These are phyloP conservation scores for Chrysanthemum lavandulifolium DNA, from an alignment of 129 eudicot species.

Conservation along the genomic window DNA sequence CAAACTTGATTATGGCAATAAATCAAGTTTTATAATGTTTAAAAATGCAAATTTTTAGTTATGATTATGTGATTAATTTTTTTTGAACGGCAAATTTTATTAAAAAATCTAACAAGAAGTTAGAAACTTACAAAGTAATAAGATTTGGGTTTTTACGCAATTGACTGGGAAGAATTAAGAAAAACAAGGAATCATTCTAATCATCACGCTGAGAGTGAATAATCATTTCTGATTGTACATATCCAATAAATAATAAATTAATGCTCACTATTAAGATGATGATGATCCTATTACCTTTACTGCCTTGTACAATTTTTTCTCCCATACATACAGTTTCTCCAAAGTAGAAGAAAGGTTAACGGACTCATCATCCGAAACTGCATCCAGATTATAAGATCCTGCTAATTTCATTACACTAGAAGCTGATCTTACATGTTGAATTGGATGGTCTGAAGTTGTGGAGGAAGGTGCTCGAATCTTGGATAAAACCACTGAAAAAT, in stretches of 20 bases:
- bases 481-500: conserved; percentile 55
- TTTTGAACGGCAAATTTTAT: too few relatives aligned
- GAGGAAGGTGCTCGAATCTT: conserved; percentile 57
- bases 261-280: not conserved
- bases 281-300: conserved; percentile 61
- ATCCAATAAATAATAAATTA: not conserved
- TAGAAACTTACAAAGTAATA: too few relatives aligned
- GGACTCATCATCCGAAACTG: conserved; percentile 35
- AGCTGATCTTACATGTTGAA: conserved; percentile 44
- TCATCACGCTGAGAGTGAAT: not conserved
- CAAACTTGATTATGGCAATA: too few relatives aligned
- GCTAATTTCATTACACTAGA: conserved; percentile 56
- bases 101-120: too few relatives aligned
- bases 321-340: conserved; percentile 92
- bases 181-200: conserved; percentile 4
- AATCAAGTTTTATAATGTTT: too few relatives aligned
- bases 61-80: too few relatives aligned
- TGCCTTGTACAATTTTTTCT: conserved; percentile 82
- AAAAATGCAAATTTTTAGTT: too few relatives aligned
- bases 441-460: conserved; percentile 36
- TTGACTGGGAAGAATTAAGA: too few relatives aligned
- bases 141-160: too few relatives aligned
- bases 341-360: conserved; percentile 69
- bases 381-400: conserved; percentile 59
- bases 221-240: not conserved